These are phyloP conservation scores for Xylaria cubensis DNA, from an alignment of 495 filamentous ascomycete species.

Conservation along the genomic window DNA sequence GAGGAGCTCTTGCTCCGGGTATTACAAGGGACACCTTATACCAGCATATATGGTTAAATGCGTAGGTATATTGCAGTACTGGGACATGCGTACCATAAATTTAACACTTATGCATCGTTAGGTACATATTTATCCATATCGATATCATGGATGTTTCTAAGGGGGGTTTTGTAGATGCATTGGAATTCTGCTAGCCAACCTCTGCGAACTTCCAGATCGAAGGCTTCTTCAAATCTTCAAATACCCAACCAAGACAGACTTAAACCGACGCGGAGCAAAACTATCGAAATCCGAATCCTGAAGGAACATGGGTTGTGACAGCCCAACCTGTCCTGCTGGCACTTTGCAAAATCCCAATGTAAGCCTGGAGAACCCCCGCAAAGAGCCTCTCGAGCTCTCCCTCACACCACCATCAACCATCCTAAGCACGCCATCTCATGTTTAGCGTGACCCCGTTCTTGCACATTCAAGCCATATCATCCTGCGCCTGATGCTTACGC, in stretches of 20 bases:
- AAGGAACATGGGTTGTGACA: background rate
- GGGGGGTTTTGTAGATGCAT: too few species aligned
- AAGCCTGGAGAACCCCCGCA: conserved; percentile 4
- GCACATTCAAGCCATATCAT: conserved; percentile 3
- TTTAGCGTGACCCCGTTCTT: conserved; percentile 6
- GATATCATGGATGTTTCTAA: too few species aligned
- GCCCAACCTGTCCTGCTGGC: conserved; percentile 5
- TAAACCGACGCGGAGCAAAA: background rate
- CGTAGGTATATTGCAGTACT: too few species aligned
- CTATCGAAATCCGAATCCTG: background rate
- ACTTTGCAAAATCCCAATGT: background rate
- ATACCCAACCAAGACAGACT: background rate
- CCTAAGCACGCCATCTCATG: background rate
- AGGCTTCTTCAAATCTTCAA: background rate
- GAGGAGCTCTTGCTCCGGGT: conserved; percentile 15
- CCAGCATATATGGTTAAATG: too few species aligned
- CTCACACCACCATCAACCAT: conserved; percentile 7
- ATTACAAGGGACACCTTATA: background rate
- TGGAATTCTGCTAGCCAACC: too few species aligned
- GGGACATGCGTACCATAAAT: too few species aligned
- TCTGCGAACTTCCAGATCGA: background rate
- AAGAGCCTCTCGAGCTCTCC: conserved; percentile 14
- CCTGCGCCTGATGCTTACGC: conserved; percentile 14
- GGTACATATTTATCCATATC: too few species aligned
- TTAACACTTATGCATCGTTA: too few species aligned